Evolutionary conservation across 768 basidiomycete species (phyloP).

Genomic region (Hygrophorus pudorinus): DNA sequence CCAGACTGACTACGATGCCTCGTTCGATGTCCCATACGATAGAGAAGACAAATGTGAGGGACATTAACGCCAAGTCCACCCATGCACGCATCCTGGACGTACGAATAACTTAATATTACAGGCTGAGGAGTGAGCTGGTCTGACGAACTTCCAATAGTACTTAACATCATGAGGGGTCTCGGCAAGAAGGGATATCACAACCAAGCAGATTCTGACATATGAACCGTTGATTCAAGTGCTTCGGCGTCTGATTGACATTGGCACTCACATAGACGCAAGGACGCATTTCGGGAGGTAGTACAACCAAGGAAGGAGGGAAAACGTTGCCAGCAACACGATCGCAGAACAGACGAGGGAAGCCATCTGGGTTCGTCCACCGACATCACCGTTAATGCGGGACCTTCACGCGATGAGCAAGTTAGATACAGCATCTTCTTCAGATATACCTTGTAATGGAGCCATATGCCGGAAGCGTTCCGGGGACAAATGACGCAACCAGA

Average conservation of each 20-base stretch:
- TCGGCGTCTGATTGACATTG: neutral
- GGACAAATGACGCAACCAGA: conserved; percentile 66
- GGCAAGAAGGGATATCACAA: conserved; percentile 73
- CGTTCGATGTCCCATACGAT: conserved; percentile 89
- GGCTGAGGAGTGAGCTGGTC: neutral
- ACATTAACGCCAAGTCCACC: conserved; percentile 82
- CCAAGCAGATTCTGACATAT: conserved; percentile 58
- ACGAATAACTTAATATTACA: neutral
- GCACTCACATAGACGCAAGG: conserved; percentile 71
- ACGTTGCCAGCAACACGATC: conserved; percentile 73
- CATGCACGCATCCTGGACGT: conserved; percentile 73
- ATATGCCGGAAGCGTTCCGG: conserved; percentile 85
- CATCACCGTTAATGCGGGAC: conserved; percentile 83
- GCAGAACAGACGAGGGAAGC: conserved; percentile 68
- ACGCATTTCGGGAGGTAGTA: conserved; percentile 87
- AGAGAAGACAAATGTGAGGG: conserved; percentile 78
- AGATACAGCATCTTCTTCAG: neutral
- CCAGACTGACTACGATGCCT: conserved; percentile 81
- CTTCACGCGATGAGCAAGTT: conserved; percentile 19
- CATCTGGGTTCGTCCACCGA: conserved; percentile 86
- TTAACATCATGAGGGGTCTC: conserved; percentile 83
- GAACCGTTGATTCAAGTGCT: neutral
- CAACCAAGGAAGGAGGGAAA: conserved; percentile 81
- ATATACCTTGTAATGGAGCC: conserved; percentile 83
- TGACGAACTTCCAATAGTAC: conserved; percentile 71